Conservation (phyloP, 495 filamentous ascomycete genomes). For the Daldinia concentrica region DNA sequence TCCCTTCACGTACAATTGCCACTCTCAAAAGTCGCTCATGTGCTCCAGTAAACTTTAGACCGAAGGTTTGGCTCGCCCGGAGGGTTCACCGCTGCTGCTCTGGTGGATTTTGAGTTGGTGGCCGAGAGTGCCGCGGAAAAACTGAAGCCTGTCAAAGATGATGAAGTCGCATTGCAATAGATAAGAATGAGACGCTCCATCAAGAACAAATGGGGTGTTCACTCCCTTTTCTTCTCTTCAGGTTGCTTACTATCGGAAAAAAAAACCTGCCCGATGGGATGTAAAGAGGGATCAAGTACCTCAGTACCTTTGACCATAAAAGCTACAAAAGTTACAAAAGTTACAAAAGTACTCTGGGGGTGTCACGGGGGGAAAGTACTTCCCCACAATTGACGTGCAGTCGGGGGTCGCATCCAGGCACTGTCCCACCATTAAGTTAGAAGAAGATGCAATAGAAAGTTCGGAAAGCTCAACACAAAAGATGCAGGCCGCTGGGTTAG, state of each 20-base stretch:
- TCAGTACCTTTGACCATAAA: background rate
- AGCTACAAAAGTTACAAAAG: background rate
- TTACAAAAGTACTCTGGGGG: conserved; percentile 6
- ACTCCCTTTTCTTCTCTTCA: background rate
- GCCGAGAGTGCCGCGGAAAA: conserved; percentile 13
- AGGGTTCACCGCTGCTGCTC: conserved; percentile 1
- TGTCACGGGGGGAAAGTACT: conserved; percentile 29
- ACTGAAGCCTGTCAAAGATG: conserved; percentile 1
- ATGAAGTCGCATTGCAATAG: conserved; percentile 1
- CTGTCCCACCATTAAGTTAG: conserved; percentile 27
- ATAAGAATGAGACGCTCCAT: conserved; percentile 7
- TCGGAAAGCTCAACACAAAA: conserved; percentile 11
- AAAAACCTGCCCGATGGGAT: conserved; percentile 1
- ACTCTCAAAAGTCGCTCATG: background rate
- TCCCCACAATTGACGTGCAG: conserved; percentile 42
- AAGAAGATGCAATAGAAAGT: conserved; percentile 32
- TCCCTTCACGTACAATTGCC: background rate
- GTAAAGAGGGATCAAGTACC: background rate
- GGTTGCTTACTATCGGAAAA: background rate
- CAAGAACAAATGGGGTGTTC: background rate
- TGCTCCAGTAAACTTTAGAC: conserved; percentile 1
- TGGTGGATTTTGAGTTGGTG: conserved; percentile 1
- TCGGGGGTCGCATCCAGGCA: conserved; percentile 38
- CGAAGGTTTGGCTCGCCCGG: conserved; percentile 1
- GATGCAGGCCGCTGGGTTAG: conserved; percentile 41